A percentile compares a stretch with the other conserved stretches of the same genome.
phyloP scores from a whole-genome alignment of 176 grass and related monocot genomes.

The Themeda triandra region DNA sequence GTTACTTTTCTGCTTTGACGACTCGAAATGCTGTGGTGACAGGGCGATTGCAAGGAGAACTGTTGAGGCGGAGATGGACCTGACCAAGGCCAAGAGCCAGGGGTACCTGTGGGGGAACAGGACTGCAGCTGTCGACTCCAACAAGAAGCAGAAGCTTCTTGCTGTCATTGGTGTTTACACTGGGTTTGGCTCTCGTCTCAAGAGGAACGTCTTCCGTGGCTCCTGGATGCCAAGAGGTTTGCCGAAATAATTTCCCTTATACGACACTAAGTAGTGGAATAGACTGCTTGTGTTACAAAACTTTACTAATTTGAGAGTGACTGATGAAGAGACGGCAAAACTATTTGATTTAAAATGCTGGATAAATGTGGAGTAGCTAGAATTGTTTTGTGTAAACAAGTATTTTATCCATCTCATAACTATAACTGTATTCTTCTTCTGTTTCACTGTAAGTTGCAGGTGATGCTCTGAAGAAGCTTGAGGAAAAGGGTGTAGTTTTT shows the following conservation, averaged over 20 bases:
- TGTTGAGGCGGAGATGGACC: conserved; percentile 86
- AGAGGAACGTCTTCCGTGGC: conserved; percentile 75
- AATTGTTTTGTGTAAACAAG: neutral
- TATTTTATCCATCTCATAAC: neutral
- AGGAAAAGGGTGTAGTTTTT: conserved; percentile 86
- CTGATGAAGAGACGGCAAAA: neutral
- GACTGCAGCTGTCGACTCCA: conserved; percentile 30
- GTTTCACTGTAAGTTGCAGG: conserved; percentile 51
- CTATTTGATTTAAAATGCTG: neutral
- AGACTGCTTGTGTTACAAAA: neutral
- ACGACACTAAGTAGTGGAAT: neutral
- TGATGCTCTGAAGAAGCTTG: conserved; percentile 87
- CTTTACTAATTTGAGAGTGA: no score
- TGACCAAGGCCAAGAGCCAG: conserved; percentile 81
- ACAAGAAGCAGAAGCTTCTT: conserved; percentile 64
- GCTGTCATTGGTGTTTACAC: conserved; percentile 94
- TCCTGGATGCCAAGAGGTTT: conserved; percentile 98
- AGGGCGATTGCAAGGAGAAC: conserved; percentile 80
- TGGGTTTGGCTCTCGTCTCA: conserved; percentile 88
- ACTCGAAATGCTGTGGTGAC: conserved; percentile 27
- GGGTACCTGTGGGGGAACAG: conserved; percentile 68
- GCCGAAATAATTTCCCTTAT: neutral
- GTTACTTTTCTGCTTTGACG: neutral
- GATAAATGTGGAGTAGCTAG: neutral
- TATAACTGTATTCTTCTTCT: conserved; percentile 29